These are phyloP conservation scores for Yamadazyma oceani DNA, from an alignment of 1,139 yeast genomes.

Conservation along the genomic window DNA sequence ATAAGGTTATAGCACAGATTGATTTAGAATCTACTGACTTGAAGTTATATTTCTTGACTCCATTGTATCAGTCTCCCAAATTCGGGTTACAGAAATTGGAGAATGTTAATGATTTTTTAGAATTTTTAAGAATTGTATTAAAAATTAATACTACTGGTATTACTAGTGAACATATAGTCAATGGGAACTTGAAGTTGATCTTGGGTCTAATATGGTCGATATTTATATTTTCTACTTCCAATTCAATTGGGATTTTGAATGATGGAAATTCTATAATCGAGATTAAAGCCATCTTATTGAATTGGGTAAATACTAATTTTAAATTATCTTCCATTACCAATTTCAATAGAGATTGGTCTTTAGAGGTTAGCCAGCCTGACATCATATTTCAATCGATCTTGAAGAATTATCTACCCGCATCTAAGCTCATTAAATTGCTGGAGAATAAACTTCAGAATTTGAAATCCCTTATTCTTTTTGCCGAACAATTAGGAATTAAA, in stretches of 20 bases:
- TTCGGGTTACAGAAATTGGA: conserved; percentile 62
- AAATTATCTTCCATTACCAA: conserved; percentile 24
- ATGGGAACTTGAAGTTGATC: conserved; percentile 62
- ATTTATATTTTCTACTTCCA: conserved; percentile 50
- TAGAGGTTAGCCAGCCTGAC: conserved; percentile 32
- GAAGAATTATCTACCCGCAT: conserved; percentile 19
- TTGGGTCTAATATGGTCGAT: conserved; percentile 67
- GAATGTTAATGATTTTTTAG: conserved; percentile 57
- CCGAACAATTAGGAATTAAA: conserved; percentile 52
- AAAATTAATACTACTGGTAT: conserved; percentile 54
- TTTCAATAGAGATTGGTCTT: conserved; percentile 42
- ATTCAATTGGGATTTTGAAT: conserved; percentile 29
- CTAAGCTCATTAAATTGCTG: conserved; percentile 32
- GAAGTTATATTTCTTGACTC: conserved; percentile 29
- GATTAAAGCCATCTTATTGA: conserved; percentile 32
- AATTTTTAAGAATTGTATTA: conserved; percentile 52
- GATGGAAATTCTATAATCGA: conserved; percentile 33
- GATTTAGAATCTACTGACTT: conserved; percentile 17
- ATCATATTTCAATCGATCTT: conserved; percentile 25
- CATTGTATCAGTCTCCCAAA: conserved; percentile 46
- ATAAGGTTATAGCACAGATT: conserved; percentile 25
- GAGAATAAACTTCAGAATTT: conserved; percentile 31
- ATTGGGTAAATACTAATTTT: conserved; percentile 33
- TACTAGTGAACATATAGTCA: conserved; percentile 68
- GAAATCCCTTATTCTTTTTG: conserved; percentile 20